Evolutionary conservation across 176 grass and related monocot genomes (phyloP).

Genomic region (Musa schizocarpa): DNA sequence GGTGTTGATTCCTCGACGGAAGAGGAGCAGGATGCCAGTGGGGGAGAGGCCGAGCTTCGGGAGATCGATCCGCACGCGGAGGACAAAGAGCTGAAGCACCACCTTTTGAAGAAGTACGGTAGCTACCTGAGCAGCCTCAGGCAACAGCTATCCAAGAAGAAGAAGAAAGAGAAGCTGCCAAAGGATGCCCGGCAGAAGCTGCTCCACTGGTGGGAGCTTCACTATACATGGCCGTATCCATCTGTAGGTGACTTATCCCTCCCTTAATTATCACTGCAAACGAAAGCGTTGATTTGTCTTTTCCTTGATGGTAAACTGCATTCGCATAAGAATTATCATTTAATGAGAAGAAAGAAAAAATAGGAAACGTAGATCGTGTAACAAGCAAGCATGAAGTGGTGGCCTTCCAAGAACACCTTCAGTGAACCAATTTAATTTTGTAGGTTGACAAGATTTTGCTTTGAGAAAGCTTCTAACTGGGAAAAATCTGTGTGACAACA

Average conservation of each 20-base stretch:
- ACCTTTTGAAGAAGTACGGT: not conserved
- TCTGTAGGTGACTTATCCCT: not conserved
- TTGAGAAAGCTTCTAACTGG: too few relatives aligned
- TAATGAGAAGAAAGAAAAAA: too few relatives aligned
- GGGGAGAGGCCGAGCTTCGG: not conserved
- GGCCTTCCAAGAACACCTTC: too few relatives aligned
- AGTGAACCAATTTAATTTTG: too few relatives aligned
- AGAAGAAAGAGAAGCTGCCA: conserved; percentile 9
- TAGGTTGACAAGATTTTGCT: too few relatives aligned
- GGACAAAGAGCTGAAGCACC: conserved; percentile 4
- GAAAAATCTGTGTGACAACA: not conserved
- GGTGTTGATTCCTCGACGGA: not conserved
- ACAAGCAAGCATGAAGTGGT: too few relatives aligned
- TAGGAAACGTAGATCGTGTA: too few relatives aligned
- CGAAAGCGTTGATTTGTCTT: too few relatives aligned
- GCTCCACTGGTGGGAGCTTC: conserved; percentile 3
- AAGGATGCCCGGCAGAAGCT: conserved; percentile 6
- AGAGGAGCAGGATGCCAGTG: not conserved
- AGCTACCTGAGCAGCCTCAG: conserved; percentile 1
- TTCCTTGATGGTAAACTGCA: too few relatives aligned
- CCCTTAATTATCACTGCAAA: not conserved
- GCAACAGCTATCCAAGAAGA: conserved; percentile 2
- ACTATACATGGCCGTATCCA: conserved; percentile 9
- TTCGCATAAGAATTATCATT: too few relatives aligned
- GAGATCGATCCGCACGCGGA: not conserved